Percentiles rank a stretch among this genome's conserved stretches.
phyloP scores from a whole-genome alignment of 371 early-diverging fungal species.

The Smittium mucronatum region DNA sequence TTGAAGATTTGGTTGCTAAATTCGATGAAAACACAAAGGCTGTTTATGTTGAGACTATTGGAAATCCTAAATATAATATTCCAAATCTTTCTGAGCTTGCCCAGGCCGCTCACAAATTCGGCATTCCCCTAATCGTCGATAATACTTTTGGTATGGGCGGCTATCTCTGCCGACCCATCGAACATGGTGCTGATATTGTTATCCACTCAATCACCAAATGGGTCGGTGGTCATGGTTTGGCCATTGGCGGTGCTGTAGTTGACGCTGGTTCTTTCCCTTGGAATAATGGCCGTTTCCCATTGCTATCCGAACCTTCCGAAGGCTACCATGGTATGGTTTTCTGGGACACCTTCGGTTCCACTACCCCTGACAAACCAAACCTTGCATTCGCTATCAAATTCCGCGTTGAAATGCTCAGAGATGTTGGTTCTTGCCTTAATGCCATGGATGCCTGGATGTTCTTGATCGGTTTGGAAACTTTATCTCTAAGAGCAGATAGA shows the following conservation, averaged over 20 bases:
- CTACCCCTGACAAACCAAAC: constrained; percentile 42
- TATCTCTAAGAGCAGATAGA: constrained; percentile 75
- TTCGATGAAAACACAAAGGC: constrained; percentile 80
- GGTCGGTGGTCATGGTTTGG: constrained; percentile 74
- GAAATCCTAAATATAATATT: constrained; percentile 71
- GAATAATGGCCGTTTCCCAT: constrained; percentile 78
- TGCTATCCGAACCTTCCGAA: constrained; percentile 66
- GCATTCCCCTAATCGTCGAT: constrained; percentile 66
- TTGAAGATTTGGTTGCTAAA: constrained; percentile 46
- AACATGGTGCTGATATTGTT: constrained; percentile 85
- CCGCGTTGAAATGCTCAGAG: constrained; percentile 68
- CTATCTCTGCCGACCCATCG: constrained; percentile 68
- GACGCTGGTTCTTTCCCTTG: constrained; percentile 77
- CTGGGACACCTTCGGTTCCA: constrained; percentile 68
- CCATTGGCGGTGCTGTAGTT: constrained; percentile 74
- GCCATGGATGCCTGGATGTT: constrained; percentile 78
- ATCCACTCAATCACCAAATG: no score
- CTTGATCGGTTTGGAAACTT: constrained; percentile 72
- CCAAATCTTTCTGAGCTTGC: constrained; percentile 70
- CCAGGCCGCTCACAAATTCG: constrained; percentile 58
- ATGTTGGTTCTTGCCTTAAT: no score
- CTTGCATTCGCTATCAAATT: constrained; percentile 57
- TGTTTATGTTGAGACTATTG: constrained; percentile 73
- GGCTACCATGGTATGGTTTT: constrained; percentile 77
- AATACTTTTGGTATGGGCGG: constrained; percentile 90